phyloP scores from a whole-genome alignment of 371 early-diverging fungal species.

The Circinella umbellata region DNA sequence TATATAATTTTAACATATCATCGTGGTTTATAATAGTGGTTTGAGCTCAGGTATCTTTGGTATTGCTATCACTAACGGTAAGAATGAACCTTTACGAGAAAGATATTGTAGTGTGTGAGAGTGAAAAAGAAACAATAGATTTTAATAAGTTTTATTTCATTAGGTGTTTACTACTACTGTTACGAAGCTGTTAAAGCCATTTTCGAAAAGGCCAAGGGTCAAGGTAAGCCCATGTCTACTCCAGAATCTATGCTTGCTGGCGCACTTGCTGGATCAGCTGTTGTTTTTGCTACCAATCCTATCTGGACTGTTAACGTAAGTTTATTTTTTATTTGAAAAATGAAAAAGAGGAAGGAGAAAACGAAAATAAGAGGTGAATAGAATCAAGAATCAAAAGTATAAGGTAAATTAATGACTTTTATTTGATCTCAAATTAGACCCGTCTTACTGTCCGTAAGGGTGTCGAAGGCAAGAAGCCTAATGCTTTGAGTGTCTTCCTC shows the following conservation, averaged over 20 bases:
- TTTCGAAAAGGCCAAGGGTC: slow-evolving; percentile 73
- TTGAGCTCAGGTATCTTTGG: slow-evolving; percentile 95
- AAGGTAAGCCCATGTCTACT: slow-evolving; percentile 72
- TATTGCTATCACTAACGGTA: slow-evolving; percentile 93
- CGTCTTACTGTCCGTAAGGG: slow-evolving; percentile 70
- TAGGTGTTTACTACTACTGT: slow-evolving; percentile 92
- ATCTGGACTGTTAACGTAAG: slow-evolving; percentile 96
- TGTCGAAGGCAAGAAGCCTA: slow-evolving; percentile 44
- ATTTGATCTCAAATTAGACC: slow-evolving; percentile 45
- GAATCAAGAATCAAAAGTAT: too few relatives aligned
- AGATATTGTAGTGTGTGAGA: not conserved
- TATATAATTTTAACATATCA: too few relatives aligned
- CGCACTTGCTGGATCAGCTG: slow-evolving; percentile 89
- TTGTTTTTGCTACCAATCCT: slow-evolving; percentile 92
- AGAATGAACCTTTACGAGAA: not conserved
- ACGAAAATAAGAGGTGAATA: not conserved
- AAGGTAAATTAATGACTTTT: not conserved
- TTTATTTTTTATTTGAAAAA: not conserved
- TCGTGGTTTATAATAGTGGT: slow-evolving; percentile 62
- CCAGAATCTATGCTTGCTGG: slow-evolving; percentile 90
- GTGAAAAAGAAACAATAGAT: not conserved
- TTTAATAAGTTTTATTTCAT: slow-evolving; percentile 3
- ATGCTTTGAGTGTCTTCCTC: slow-evolving; percentile 54
- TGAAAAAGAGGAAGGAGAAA: not conserved
- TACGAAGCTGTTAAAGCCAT: slow-evolving; percentile 89